phyloP scores from a whole-genome alignment of 225 moss, liverwort and hornwort genomes.

The Antitrichia curtipendula region DNA sequence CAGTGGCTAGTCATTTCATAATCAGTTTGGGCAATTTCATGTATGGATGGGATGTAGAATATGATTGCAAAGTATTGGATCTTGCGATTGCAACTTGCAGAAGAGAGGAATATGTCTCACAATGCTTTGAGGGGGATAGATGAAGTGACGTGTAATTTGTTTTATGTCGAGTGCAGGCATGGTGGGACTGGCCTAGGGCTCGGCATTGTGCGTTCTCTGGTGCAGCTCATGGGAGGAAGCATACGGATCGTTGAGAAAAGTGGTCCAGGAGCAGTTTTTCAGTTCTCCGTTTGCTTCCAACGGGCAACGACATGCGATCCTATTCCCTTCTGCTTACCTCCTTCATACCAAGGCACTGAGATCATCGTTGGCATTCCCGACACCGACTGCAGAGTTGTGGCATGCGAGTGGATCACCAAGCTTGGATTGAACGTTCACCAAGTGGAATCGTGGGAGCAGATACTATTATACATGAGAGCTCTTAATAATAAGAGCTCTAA shows the following conservation, averaged over 20 bases:
- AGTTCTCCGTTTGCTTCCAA: conserved; percentile 56
- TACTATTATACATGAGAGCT: conserved; percentile 37
- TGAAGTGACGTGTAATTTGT: neutral
- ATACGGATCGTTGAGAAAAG: conserved; percentile 56
- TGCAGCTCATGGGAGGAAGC: conserved; percentile 69
- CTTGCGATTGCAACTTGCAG: neutral
- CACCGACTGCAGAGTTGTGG: conserved; percentile 46
- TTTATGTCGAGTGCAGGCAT: conserved; percentile 43
- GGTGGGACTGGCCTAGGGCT: conserved; percentile 76
- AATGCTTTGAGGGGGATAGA: neutral
- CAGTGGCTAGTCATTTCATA: neutral
- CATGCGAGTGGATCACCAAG: conserved; percentile 53
- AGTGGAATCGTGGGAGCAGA: conserved; percentile 62
- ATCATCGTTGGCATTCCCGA: conserved; percentile 69
- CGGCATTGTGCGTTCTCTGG: conserved; percentile 65
- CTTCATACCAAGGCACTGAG: conserved; percentile 28
- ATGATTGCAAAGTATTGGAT: neutral
- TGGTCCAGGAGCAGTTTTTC: conserved; percentile 56
- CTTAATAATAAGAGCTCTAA: conserved; percentile 1
- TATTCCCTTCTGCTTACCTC: conserved; percentile 18
- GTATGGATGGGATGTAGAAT: neutral
- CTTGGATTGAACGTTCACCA: conserved; percentile 42
- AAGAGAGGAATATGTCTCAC: neutral
- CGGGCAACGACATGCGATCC: conserved; percentile 3
- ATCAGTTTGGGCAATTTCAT: neutral